Evolutionary conservation across 1,284 basidiomycete genomes (phyloP).

Genomic region (Malassezia dermatis): DNA sequence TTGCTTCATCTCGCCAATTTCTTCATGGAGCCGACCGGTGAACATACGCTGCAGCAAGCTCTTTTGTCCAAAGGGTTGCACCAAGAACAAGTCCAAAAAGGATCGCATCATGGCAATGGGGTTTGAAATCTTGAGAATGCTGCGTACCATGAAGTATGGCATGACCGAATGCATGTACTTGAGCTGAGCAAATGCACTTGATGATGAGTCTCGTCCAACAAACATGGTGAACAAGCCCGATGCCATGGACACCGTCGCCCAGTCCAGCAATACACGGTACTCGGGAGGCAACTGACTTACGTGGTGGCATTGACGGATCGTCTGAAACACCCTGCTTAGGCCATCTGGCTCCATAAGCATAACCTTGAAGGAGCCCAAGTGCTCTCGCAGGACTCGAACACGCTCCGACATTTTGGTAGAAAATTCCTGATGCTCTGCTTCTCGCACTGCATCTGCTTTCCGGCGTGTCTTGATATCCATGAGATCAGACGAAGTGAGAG

Average conservation of each 20-base stretch:
- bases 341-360: slow-evolving; percentile 68
- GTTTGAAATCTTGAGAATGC: slow-evolving; percentile 83
- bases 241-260: slow-evolving; percentile 76
- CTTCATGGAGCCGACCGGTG: slow-evolving; percentile 77
- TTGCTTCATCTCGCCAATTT: slow-evolving; percentile 69
- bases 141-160: slow-evolving; percentile 93
- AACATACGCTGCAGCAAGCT: slow-evolving; percentile 78
- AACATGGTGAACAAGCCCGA: slow-evolving; percentile 93
- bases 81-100: slow-evolving; percentile 88
- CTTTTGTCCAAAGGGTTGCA: slow-evolving; percentile 85
- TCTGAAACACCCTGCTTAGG: slow-evolving; percentile 71
- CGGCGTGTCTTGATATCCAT: slow-evolving; percentile 70
- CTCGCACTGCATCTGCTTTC: slow-evolving; percentile 77
- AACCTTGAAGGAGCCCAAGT: slow-evolving; percentile 77
- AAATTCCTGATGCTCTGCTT: slow-evolving; percentile 76
- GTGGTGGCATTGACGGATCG: slow-evolving; percentile 69
- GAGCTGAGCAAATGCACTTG: slow-evolving; percentile 72
- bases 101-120: slow-evolving; percentile 89
- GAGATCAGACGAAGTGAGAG: slow-evolving; percentile 62
- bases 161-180: slow-evolving; percentile 91
- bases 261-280: slow-evolving; percentile 81
- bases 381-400: slow-evolving; percentile 74
- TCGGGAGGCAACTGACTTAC: slow-evolving; percentile 70
- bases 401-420: slow-evolving; percentile 72
- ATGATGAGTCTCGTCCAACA: slow-evolving; percentile 82